A percentile compares a stretch with the other conserved stretches of the same genome.
Evolutionary conservation across 2,329 filamentous ascomycete genomes (phyloP).

Genomic region (Rosellinia necatrix): DNA sequence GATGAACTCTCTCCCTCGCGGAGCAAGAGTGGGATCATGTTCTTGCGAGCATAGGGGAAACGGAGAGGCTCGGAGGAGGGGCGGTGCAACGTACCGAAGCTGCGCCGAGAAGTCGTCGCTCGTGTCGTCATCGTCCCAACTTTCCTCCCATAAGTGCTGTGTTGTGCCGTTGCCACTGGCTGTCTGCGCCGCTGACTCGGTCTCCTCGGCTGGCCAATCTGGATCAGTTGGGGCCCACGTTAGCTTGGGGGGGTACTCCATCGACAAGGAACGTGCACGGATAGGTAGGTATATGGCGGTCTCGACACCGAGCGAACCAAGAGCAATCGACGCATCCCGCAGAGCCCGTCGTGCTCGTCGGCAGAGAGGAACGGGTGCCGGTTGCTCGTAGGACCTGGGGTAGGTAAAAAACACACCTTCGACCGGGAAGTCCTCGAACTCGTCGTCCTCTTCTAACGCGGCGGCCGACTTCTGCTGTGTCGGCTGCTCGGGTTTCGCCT

Average conservation of each 20-base stretch:
- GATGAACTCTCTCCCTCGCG: too few relatives aligned
- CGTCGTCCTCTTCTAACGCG: conserved; percentile 92
- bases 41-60: not conserved
- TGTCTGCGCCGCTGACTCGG: conserved; percentile 64
- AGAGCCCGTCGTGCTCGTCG: not conserved
- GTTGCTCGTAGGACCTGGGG: not conserved
- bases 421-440: conserved; percentile 98
- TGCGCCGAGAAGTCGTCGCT: conserved; percentile 95
- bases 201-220: conserved; percentile 95
- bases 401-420: conserved; percentile 70
- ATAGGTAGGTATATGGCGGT: not conserved
- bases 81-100: conserved; percentile 76
- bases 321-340: not conserved
- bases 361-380: not conserved
- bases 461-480: conserved; percentile 66
- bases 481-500: conserved; percentile 51
- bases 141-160: conserved; percentile 95
- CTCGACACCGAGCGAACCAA: too few relatives aligned
- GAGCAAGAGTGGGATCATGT: not conserved
- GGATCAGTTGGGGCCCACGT: conserved; percentile 15
- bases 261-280: not conserved
- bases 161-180: conserved; percentile 63
- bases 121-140: conserved; percentile 98
- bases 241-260: too few relatives aligned
- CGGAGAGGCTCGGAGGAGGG: too few relatives aligned